Evolutionary conservation across 257 asterid species (phyloP).

Genomic region (Scutellaria galericulata): DNA sequence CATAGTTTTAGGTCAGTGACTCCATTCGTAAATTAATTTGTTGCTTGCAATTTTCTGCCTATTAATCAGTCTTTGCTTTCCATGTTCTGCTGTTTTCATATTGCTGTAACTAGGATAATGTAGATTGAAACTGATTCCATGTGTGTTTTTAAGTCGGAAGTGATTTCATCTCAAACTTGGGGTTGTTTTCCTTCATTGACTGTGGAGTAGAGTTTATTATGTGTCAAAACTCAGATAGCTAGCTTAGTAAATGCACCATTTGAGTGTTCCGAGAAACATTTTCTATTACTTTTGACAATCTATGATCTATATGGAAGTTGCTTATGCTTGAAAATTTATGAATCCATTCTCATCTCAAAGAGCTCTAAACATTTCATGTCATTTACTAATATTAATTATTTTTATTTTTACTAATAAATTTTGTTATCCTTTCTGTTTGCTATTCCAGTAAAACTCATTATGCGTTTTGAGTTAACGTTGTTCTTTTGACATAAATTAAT

Average conservation of each 20-base stretch:
- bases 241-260: background rate
- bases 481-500: background rate
- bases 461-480: background rate
- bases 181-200: background rate
- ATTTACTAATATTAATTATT: background rate
- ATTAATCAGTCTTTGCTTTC: slow-evolving; percentile 15
- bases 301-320: slow-evolving; percentile 11
- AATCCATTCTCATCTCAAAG: slow-evolving; percentile 1
- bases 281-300: slow-evolving; percentile 24
- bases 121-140: slow-evolving; percentile 25
- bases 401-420: background rate
- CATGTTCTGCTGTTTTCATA: slow-evolving; percentile 15
- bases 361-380: slow-evolving; percentile 8
- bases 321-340: slow-evolving; percentile 10
- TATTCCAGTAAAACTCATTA: background rate
- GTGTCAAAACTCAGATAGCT: background rate
- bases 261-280: background rate
- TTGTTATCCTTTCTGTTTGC: background rate
- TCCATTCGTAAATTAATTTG: slow-evolving; percentile 1
- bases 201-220: slow-evolving; percentile 1
- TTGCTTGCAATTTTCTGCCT: slow-evolving; percentile 30
- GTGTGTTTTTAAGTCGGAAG: slow-evolving; percentile 11
- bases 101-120: slow-evolving; percentile 1
- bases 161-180: background rate
- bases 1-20: slow-evolving; percentile 64